Evolutionary conservation across 805 yeast genomes (phyloP), one percentile per base, ranked within the genome.

Genomic region (Scheffersomyces stipitis): DNA sequence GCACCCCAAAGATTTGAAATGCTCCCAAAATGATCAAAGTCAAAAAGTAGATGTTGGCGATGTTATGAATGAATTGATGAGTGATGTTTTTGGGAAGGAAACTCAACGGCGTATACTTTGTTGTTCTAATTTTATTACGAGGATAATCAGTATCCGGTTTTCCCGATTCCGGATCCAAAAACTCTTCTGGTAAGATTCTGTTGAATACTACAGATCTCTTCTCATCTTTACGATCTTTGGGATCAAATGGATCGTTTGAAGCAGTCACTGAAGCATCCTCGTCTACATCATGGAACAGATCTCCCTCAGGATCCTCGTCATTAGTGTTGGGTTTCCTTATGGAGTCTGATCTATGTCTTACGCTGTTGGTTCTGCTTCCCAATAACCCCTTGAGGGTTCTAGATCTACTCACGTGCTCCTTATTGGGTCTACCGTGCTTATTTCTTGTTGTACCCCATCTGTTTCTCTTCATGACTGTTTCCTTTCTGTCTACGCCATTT

Each of bases 371-470:
- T 9, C 50, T 64, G 30, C 44, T 51, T n/a, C n/a, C n/a, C 26
- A 68, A 51, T 23, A 68, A 46, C 7, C 76, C 71, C 51, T 72
- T 71, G 29, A 84, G 56, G 0, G 91, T 82, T 51, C 71, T 81
- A 13, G 81, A 74, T 46, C 90, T 66, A 5, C 73, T 73, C 10
- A 77, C 64, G 30, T 62, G 59, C 38, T 66, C 70, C 35, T 54
- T 54, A 30, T 54, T 46, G 15, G 93, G 90, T 31, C 73, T 71
- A 6, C 95, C 95, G 43, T 78, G 74, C 40, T 78, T 78, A 51
- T 80, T 77, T 48, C 96, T 74, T 46, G 84, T 87, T 3, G 97
- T 90, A 40, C 96, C 96, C 96, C 95, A 87, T 62, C 96, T 73
- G 48, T 82, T 76, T 51, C 95, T 74, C 47, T 83, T 80, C 79